Evolutionary conservation across 2,329 filamentous ascomycete species (phyloP).

Genomic region (Fusarium gaditjirri): DNA sequence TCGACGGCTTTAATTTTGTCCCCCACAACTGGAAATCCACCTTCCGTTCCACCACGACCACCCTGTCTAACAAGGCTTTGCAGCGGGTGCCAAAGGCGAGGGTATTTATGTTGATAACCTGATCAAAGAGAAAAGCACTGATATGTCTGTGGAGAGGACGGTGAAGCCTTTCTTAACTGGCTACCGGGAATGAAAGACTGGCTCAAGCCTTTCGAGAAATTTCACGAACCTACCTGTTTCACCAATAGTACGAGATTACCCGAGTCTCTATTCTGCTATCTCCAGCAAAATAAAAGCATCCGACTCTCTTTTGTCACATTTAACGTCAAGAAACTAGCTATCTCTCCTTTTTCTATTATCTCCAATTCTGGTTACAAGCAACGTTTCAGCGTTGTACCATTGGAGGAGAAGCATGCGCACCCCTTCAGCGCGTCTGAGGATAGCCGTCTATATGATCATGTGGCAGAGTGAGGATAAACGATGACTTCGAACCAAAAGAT

Average conservation of each 20-base stretch:
- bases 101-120: conserved; percentile 32
- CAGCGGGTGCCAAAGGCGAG: conserved; percentile 27
- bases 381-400: not conserved
- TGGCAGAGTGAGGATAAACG: not conserved
- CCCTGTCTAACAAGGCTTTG: conserved; percentile 23
- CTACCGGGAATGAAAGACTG: not conserved
- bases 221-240: not conserved
- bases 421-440: not conserved
- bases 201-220: not conserved
- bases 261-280: not conserved
- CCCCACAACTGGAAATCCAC: conserved; percentile 24
- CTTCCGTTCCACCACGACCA: conserved; percentile 24
- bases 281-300: too few species aligned
- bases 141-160: conserved; percentile 4
- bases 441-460: not conserved
- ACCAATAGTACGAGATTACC: not conserved
- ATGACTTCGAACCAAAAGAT: not conserved
- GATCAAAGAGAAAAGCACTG: conserved; percentile 33
- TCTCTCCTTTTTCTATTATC: not conserved
- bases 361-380: not conserved
- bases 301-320: not conserved
- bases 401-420: too few species aligned
- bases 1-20: not conserved
- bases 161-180: not conserved
- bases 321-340: too few species aligned